Percentiles rank a stretch among this genome's conserved stretches.
These are phyloP conservation scores for Dendrobium chrysotoxum DNA, from an alignment of 106 monocot species.

Conservation along the genomic window DNA sequence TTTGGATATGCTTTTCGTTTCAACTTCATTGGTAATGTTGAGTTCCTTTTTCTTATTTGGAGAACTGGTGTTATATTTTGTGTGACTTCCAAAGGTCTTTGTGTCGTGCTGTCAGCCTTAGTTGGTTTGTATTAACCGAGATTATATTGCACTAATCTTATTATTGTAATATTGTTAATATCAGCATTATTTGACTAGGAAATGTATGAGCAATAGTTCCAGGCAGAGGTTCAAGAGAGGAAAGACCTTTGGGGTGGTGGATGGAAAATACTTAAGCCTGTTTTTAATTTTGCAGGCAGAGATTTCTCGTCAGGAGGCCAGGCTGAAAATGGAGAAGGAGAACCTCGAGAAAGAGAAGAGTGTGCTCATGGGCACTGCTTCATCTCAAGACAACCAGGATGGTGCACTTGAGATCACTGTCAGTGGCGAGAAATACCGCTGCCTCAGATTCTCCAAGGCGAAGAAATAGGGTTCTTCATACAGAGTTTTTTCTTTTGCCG, in stretches of 20 bases:
- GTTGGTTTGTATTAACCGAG: neutral
- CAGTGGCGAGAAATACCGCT: slow-evolving; percentile 26
- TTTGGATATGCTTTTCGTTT: neutral
- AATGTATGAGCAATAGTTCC: neutral
- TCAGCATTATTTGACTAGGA: neutral
- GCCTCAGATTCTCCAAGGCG: slow-evolving; percentile 26
- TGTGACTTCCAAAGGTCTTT: neutral
- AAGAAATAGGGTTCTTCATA: slow-evolving; percentile 17
- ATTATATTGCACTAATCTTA: neutral
- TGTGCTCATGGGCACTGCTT: slow-evolving; percentile 30
- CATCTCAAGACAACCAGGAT: slow-evolving; percentile 26
- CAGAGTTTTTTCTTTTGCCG: neutral
- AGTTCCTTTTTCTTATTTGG: neutral
- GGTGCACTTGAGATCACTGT: slow-evolving; percentile 30
- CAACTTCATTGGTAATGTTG: neutral
- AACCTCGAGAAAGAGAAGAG: slow-evolving; percentile 32
- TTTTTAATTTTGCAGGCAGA: slow-evolving; percentile 17
- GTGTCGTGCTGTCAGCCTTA: neutral
- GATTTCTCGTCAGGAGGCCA: slow-evolving; percentile 21
- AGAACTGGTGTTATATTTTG: neutral
- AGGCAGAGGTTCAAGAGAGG: neutral
- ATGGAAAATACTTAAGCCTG: neutral
- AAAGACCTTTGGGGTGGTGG: too few relatives aligned
- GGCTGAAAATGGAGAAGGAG: slow-evolving; percentile 28
- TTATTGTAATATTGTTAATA: too few relatives aligned